phyloP scores from a whole-genome alignment of 495 filamentous ascomycete genomes.

The Penicillium fimorum region DNA sequence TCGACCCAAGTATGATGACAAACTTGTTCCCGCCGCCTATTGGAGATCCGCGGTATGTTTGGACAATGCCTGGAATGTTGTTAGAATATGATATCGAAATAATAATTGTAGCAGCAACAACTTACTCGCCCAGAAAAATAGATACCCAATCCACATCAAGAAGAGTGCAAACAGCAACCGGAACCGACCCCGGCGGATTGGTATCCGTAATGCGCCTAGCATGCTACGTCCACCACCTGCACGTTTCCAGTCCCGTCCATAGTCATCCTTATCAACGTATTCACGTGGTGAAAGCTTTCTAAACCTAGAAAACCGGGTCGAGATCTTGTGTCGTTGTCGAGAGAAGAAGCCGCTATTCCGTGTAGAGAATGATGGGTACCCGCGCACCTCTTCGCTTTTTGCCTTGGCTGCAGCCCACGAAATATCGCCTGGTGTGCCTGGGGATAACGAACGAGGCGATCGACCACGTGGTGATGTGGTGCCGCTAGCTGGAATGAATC shows the following conservation, averaged over 20 bases:
- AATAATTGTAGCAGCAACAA: constrained; percentile 35
- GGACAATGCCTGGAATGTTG: constrained; percentile 30
- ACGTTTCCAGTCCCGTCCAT: constrained; percentile 46
- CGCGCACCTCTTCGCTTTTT: constrained; percentile 70
- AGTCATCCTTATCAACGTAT: constrained; percentile 78
- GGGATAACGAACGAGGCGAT: constrained; percentile 33
- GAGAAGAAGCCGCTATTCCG: constrained; percentile 79
- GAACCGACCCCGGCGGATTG: constrained; percentile 55
- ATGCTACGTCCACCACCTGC: constrained; percentile 23
- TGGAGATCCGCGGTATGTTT: constrained; percentile 53
- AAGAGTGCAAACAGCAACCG: constrained; percentile 56
- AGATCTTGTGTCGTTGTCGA: constrained; percentile 72
- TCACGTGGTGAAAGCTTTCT: constrained; percentile 33
- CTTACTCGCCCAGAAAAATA: constrained; percentile 59
- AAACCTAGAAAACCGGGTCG: constrained; percentile 72
- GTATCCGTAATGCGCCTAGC: constrained; percentile 37
- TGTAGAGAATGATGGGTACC: constrained; percentile 79
- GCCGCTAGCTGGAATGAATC: constrained; percentile 68
- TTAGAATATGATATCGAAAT: neutral
- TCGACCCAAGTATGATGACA: constrained; percentile 91
- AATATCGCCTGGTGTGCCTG: constrained; percentile 47
- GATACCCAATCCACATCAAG: constrained; percentile 59
- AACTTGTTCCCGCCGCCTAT: constrained; percentile 86
- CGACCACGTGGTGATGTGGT: constrained; percentile 63
- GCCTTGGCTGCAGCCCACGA: constrained; percentile 81